These are phyloP conservation scores for Xylaria longipes DNA, from an alignment of 495 filamentous ascomycete species.

Conservation along the genomic window DNA sequence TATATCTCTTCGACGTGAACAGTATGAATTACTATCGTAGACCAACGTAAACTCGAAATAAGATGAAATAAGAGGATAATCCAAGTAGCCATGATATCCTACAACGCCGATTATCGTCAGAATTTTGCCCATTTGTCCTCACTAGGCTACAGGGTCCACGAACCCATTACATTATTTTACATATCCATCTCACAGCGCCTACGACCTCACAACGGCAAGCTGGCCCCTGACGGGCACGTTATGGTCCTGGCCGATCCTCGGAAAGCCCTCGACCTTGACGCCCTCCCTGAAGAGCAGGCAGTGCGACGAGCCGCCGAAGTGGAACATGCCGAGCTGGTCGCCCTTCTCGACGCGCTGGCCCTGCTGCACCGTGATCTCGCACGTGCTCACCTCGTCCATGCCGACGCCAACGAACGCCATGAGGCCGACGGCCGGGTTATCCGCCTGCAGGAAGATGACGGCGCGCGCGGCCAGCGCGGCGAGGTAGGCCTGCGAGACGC, in stretches of 20 bases:
- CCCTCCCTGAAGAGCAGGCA: slow-evolving; percentile 64
- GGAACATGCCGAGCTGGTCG: slow-evolving; percentile 74
- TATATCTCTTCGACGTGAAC: background rate
- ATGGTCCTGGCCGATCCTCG: slow-evolving; percentile 49
- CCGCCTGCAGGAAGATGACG: slow-evolving; percentile 71
- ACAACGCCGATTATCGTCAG: background rate
- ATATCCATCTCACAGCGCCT: background rate
- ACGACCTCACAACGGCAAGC: slow-evolving; percentile 52
- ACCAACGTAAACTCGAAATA: background rate
- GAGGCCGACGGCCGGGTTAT: slow-evolving; percentile 68
- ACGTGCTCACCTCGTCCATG: slow-evolving; percentile 75
- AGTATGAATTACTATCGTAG: background rate
- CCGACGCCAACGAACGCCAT: slow-evolving; percentile 71
- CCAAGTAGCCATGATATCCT: background rate
- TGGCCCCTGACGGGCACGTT: slow-evolving; percentile 65
- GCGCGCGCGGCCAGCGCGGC: slow-evolving; percentile 64
- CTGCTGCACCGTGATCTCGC: slow-evolving; percentile 67
- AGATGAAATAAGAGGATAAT: background rate
- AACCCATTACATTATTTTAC: background rate
- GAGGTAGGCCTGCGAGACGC: slow-evolving; percentile 63
- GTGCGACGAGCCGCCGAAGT: slow-evolving; percentile 72
- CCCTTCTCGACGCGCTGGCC: slow-evolving; percentile 69
- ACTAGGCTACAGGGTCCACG: background rate
- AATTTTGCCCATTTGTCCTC: background rate
- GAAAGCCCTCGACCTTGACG: slow-evolving; percentile 54